Conservation (phyloP, 1,139 yeast species). For the Yamadazyma buinensis region DNA sequence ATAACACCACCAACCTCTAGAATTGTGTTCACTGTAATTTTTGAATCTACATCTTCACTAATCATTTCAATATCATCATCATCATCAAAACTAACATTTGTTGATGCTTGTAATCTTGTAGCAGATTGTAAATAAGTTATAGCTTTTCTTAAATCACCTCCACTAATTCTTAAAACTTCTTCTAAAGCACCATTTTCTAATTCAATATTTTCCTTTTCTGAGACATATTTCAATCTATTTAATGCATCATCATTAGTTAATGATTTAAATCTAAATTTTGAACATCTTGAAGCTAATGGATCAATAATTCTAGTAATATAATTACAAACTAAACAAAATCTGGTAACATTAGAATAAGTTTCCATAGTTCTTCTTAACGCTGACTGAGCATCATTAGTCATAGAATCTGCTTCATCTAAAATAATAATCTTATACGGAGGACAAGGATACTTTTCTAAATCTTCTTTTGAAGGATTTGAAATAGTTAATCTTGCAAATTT, state of each 20-base stretch:
- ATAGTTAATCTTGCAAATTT: conserved; percentile 87
- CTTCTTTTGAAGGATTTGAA: conserved; percentile 71
- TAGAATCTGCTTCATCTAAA: conserved; percentile 94
- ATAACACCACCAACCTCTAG: conserved; percentile 86
- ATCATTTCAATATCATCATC: conserved; percentile 13
- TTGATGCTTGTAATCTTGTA: conserved; percentile 51
- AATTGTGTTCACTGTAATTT: conserved; percentile 44
- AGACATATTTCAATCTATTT: conserved; percentile 59
- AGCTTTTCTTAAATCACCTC: conserved; percentile 91
- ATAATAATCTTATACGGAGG: conserved; percentile 89
- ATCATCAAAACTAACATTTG: conserved; percentile 11
- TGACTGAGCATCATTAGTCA: conserved; percentile 98
- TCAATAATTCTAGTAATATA: conserved; percentile 95
- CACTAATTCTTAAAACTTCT: conserved; percentile 63
- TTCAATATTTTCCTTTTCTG: conserved; percentile 47
- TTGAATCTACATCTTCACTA: conserved; percentile 19
- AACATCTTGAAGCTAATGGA: conserved; percentile 93
- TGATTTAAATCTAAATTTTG: conserved; percentile 86
- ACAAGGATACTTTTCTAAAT: conserved; percentile 75
- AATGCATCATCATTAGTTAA: conserved; percentile 71
- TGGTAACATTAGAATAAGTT: conserved; percentile 81
- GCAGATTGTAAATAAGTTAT: conserved; percentile 90
- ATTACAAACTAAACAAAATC: conserved; percentile 92
- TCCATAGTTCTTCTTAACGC: conserved; percentile 97
- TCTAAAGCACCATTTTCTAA: conserved; percentile 48